phyloP scores from a whole-genome alignment of 2,329 filamentous ascomycete genomes.

The Botryosphaeria dothidea region DNA sequence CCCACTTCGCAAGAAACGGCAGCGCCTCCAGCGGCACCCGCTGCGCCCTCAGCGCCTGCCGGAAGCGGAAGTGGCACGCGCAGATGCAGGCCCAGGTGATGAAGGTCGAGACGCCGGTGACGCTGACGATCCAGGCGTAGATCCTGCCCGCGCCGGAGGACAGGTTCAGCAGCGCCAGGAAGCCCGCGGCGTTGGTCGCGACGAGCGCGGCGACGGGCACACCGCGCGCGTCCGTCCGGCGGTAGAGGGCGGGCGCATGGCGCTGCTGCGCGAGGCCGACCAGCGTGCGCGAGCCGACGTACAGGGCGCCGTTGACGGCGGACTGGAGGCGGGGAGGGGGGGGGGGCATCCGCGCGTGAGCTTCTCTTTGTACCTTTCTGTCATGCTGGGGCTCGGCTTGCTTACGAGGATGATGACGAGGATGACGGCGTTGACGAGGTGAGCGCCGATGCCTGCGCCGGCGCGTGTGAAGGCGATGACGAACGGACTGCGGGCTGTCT shows the following conservation, averaged over 20 bases:
- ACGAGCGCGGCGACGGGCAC: conserved; percentile 54
- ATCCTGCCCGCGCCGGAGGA: conserved; percentile 70
- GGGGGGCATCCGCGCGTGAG: too few species aligned
- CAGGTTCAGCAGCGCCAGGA: conserved; percentile 69
- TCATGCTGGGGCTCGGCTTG: too few species aligned
- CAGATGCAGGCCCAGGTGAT: conserved; percentile 86
- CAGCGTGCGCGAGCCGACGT: conserved; percentile 86
- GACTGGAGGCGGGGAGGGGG: too few species aligned
- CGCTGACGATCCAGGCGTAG: conserved; percentile 77
- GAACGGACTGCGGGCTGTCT: conserved; percentile 76
- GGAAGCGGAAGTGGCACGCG: conserved; percentile 87
- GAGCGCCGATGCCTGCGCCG: conserved; percentile 76
- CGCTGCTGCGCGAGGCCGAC: conserved; percentile 83
- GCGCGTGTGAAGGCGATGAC: conserved; percentile 89
- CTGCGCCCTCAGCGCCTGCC: conserved; percentile 48
- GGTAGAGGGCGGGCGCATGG: conserved; percentile 57
- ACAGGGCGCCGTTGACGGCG: conserved; percentile 89
- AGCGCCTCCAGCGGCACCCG: conserved; percentile 44
- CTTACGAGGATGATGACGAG: conserved; percentile 83
- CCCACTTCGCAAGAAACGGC: conserved; percentile 44
- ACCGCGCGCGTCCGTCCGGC: conserved; percentile 59
- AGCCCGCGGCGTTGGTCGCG: conserved; percentile 55
- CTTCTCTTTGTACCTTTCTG: too few species aligned
- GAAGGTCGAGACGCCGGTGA: conserved; percentile 71
- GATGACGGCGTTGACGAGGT: conserved; percentile 91